Percentiles rank a stretch among this genome's conserved stretches.
Evolutionary conservation across 2,329 filamentous ascomycete species (phyloP).

Genomic region (Juglanconis oblonga): DNA sequence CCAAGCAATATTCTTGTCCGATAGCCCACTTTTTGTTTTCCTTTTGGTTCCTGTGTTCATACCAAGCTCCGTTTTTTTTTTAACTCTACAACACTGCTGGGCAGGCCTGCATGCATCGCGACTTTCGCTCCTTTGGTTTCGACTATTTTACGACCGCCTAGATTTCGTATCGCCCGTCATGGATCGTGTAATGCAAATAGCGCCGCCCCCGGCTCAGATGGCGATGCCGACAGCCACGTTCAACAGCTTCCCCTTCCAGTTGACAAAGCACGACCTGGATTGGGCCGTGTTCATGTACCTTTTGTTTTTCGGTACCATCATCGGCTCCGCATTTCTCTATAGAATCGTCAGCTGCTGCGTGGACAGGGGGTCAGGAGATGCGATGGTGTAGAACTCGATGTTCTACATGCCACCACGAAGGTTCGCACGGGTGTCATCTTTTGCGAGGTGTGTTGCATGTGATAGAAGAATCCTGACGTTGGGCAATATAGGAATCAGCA

Average conservation of each 20-base stretch:
- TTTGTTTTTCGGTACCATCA: conserved; percentile 4
- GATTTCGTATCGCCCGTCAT: background rate
- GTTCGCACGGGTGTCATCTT: background rate
- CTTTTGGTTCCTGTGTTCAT: background rate
- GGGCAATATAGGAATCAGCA: background rate
- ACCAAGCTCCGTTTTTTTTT: background rate
- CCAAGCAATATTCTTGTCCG: background rate
- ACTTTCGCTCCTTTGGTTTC: background rate
- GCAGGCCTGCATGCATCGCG: background rate
- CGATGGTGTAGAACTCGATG: background rate
- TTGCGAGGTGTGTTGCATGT: background rate
- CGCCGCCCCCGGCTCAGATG: background rate
- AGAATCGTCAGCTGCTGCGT: conserved; percentile 7
- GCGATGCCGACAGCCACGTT: conserved; percentile 4
- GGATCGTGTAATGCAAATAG: conserved; percentile 5
- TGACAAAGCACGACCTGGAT: conserved; percentile 9
- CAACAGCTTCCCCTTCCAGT: conserved; percentile 11
- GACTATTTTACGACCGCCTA: background rate
- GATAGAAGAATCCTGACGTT: background rate
- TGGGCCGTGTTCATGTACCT: conserved; percentile 13
- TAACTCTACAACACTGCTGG: background rate
- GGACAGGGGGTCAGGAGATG: background rate
- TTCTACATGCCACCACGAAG: background rate
- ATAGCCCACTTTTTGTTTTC: conserved; percentile 10
- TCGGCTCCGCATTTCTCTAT: conserved; percentile 3